These are phyloP conservation scores for Penicillium coprophilum DNA, from an alignment of 495 filamentous ascomycete genomes.

Conservation along the genomic window DNA sequence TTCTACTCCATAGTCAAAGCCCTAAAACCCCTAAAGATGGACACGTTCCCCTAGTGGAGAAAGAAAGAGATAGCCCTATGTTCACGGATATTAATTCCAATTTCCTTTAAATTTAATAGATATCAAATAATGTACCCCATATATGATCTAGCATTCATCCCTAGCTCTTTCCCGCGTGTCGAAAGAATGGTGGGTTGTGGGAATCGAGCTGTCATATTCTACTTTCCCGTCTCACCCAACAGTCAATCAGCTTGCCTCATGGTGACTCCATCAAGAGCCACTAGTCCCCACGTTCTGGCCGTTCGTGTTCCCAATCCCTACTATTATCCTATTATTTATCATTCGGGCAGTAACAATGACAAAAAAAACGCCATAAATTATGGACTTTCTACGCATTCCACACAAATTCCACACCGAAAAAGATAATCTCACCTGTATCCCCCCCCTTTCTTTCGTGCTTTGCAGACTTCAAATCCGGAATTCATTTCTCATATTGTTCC, in stretches of 20 bases:
- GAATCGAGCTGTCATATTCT: slow-evolving; percentile 47
- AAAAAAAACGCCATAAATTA: background rate
- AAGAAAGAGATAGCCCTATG: slow-evolving; percentile 6
- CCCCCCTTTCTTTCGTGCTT: background rate
- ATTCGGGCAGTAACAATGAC: background rate
- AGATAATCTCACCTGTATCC: background rate
- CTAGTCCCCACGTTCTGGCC: slow-evolving; percentile 27
- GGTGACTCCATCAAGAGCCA: slow-evolving; percentile 15
- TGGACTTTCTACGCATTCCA: slow-evolving; percentile 5
- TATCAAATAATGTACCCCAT: background rate
- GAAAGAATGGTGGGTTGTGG: slow-evolving; percentile 7
- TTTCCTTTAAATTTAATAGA: background rate
- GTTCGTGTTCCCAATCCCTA: slow-evolving; percentile 6
- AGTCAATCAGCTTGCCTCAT: background rate
- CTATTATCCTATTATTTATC: background rate
- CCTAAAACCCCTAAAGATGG: slow-evolving; percentile 1
- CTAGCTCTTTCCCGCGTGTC: background rate
- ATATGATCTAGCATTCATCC: background rate
- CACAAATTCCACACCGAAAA: slow-evolving; percentile 1
- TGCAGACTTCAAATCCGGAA: slow-evolving; percentile 1
- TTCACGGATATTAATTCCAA: background rate
- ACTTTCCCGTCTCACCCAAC: slow-evolving; percentile 23
- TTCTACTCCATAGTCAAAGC: slow-evolving; percentile 8
- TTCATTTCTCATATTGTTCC: background rate
- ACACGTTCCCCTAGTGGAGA: slow-evolving; percentile 11